Percentiles rank a stretch among this genome's conserved stretches.
Conservation (phyloP, 768 basidiomycete species). For the Myochromella boudieri region DNA sequence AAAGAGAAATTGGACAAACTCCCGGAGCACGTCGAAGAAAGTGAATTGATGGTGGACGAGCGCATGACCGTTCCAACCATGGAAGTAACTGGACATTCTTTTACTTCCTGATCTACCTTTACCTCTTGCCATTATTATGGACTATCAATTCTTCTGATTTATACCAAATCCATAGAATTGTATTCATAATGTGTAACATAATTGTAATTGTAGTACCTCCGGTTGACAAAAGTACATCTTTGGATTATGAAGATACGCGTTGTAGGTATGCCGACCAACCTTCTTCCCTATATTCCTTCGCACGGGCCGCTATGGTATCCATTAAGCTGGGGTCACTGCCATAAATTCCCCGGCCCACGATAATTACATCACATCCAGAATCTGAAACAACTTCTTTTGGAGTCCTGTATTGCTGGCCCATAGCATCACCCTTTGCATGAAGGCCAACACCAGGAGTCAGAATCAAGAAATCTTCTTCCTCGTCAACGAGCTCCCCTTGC, state of each 20-base stretch:
- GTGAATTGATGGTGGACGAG: conserved; percentile 34
- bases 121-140: neutral
- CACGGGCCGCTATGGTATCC: conserved; percentile 55
- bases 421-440: conserved; percentile 71
- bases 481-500: conserved; percentile 27
- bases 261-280: conserved; percentile 92
- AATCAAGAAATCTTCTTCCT: conserved; percentile 80
- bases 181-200: too few species aligned
- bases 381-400: conserved; percentile 80
- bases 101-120: conserved; percentile 3
- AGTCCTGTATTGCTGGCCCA: conserved; percentile 96
- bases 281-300: conserved; percentile 79
- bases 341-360: conserved; percentile 95
- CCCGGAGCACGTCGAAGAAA: conserved; percentile 15
- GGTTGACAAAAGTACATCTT: too few species aligned
- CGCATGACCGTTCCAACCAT: conserved; percentile 35
- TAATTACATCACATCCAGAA: conserved; percentile 92
- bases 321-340: conserved; percentile 53
- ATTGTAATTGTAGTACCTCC: neutral
- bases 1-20: conserved; percentile 5
- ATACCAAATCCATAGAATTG: neutral
- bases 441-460: conserved; percentile 93
- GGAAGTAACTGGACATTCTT: conserved; percentile 18
- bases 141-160: neutral
- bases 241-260: conserved; percentile 32